phyloP scores from a whole-genome alignment of 495 filamentous ascomycete genomes.

The Haplographium delicatum region DNA sequence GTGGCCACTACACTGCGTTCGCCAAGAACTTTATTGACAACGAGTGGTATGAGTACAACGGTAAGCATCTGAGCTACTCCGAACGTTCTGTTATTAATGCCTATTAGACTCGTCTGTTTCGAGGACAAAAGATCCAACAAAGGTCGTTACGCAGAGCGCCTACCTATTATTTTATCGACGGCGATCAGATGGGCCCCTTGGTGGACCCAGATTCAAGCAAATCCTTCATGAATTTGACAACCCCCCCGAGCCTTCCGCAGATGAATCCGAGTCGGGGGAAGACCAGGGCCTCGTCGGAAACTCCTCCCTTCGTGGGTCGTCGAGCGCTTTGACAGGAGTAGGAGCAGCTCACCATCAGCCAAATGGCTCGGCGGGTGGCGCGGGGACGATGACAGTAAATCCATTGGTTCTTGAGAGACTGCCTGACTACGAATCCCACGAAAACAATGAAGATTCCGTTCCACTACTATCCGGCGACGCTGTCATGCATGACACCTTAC shows the following conservation, averaged over 20 bases:
- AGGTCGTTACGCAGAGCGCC: conserved; percentile 62
- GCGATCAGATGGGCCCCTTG: conserved; percentile 66
- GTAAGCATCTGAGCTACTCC: conserved; percentile 44
- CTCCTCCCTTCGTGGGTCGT: conserved; percentile 80
- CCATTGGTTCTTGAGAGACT: conserved; percentile 18
- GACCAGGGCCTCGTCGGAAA: conserved; percentile 72
- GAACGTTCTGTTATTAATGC: conserved; percentile 20
- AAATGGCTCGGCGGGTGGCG: conserved; percentile 42
- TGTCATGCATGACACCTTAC: conserved; percentile 21
- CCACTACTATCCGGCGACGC: conserved; percentile 13
- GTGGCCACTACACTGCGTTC: conserved; percentile 92
- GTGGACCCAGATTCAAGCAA: conserved; percentile 65
- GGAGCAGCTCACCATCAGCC: conserved; percentile 62
- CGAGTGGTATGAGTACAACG: conserved; percentile 93
- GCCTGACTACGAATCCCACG: conserved; percentile 22
- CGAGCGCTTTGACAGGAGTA: conserved; percentile 74
- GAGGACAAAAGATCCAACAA: conserved; percentile 43
- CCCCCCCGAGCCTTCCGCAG: conserved; percentile 34
- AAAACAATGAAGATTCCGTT: conserved; percentile 15
- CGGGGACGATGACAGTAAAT: conserved; percentile 20
- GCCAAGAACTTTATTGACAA: conserved; percentile 84
- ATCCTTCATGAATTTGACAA: conserved; percentile 55
- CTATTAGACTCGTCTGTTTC: conserved; percentile 64
- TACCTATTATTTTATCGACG: conserved; percentile 97
- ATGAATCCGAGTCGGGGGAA: conserved; percentile 64